Percentiles rank a stretch among this genome's conserved stretches.
These are phyloP conservation scores for Glaciozyma martinii DNA, from an alignment of 768 basidiomycete genomes.

Conservation along the genomic window DNA sequence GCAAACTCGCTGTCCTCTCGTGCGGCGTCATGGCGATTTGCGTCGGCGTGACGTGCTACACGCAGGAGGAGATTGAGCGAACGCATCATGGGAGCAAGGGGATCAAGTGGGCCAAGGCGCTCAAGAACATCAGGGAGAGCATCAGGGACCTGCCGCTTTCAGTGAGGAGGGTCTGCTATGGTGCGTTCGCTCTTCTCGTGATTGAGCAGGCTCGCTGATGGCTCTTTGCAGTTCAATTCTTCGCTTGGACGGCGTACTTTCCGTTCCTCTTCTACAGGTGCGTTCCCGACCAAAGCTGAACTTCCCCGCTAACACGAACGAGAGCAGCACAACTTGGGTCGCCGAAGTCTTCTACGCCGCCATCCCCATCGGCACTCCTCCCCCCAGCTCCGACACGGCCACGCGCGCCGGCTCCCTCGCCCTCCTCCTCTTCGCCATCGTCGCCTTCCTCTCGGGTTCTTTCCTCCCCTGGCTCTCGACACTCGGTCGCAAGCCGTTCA, in stretches of 20 bases:
- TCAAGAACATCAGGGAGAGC: conserved; percentile 41
- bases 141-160: conserved; percentile 23
- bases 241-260: conserved; percentile 33
- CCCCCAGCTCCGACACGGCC: conserved; percentile 49
- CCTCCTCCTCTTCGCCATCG: conserved; percentile 63
- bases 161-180: conserved; percentile 33
- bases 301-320: not conserved
- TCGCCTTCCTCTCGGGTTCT: conserved; percentile 62
- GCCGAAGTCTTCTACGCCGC: conserved; percentile 19
- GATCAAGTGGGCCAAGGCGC: not conserved
- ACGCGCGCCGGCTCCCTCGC: conserved; percentile 77
- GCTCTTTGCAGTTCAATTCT: conserved; percentile 24
- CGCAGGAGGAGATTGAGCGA: conserved; percentile 45
- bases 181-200: not conserved
- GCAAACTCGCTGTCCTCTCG: conserved; percentile 86
- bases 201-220: not conserved
- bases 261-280: conserved; percentile 27
- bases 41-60: conserved; percentile 80
- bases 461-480: conserved; percentile 56
- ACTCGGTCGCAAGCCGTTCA: not conserved
- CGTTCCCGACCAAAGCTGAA: not conserved
- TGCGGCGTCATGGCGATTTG: conserved; percentile 68
- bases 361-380: not conserved
- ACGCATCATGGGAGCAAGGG: conserved; percentile 3
- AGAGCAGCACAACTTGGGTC: conserved; percentile 30